Evolutionary conservation across 192 early-diverging fungal species (phyloP), one percentile per base, ranked within the genome.

Genomic region (Glomus cerebriforme): DNA sequence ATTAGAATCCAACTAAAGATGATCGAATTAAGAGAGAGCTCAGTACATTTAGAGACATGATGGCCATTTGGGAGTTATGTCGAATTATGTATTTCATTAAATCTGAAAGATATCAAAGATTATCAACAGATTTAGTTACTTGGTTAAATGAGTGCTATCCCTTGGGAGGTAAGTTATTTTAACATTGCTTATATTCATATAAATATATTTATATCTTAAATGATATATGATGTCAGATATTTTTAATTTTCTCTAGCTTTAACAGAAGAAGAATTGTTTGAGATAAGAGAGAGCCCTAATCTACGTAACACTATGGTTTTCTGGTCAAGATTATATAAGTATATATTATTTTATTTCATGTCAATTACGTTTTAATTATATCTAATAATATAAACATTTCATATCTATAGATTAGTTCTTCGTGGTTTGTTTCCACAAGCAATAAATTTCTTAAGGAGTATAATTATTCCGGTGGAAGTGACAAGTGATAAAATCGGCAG

Each of bases 61-160:
- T 39, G 31, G 1, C n/a, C 15, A 37, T 68, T 39, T 68, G 66
- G 66, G 66, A 68, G 6, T 24, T 68, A 39, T 68, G 66, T 35
- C 32, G 66, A 43, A 68, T 68, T n/a, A 68, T 68, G 31, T 68
- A 68, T 68, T 39, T 68, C 22, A 32, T n/a, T 9, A n/a, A 31
- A 68, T 39, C 31, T n/a, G 22, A 68, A 68, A 35, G 35, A n/a
- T 68, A 68, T n/a, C 62, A 64, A 2, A 31, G 32, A 68, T 35
- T 68, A 22, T 68, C 66, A 68, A 32, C 13, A 17, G 66, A 68
- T 39, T 22, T 68, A n/a, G 7, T 39, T 8, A 37, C 31, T 37
- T 68, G 66, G 66, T n/a, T 39, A 68, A 68, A 68, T 68, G 22
- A 68, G n/a, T 68, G 34, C 31, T 39, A 39, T 35, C 32, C 34